phyloP scores from a whole-genome alignment of 305 asterid genomes.

The Fraxinus sp. region DNA sequence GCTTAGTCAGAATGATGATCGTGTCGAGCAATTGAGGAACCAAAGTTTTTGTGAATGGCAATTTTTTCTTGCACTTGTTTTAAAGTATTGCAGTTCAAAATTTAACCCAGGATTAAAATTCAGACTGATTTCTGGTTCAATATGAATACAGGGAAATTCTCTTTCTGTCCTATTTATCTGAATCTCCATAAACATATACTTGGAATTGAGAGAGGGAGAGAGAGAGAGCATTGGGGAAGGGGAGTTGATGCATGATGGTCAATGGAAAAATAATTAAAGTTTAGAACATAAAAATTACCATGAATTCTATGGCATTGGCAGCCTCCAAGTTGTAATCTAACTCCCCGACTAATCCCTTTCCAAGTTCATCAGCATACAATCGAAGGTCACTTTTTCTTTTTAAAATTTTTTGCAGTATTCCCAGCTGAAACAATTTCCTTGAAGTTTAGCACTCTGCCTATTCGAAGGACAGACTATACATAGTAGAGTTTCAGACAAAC shows the following conservation, averaged over 20 bases:
- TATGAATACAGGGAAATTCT: constrained; percentile 17
- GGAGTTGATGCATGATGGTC: background rate
- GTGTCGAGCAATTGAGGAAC: background rate
- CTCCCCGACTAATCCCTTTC: constrained; percentile 93
- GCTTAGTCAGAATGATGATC: background rate
- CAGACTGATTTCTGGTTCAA: constrained; percentile 10
- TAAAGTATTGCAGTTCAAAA: background rate
- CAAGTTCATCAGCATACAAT: constrained; percentile 94
- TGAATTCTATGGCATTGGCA: constrained; percentile 76
- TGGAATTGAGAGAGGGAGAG: background rate
- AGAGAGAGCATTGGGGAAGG: background rate
- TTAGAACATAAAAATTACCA: constrained; percentile 39
- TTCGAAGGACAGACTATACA: constrained; percentile 12
- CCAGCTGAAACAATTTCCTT: constrained; percentile 58
- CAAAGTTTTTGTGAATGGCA: background rate
- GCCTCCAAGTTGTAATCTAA: constrained; percentile 95
- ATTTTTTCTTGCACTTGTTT: background rate
- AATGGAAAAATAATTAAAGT: constrained; percentile 16
- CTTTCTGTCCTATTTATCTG: background rate
- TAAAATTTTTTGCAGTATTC: constrained; percentile 75
- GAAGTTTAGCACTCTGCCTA: constrained; percentile 29
- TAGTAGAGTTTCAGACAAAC: constrained; percentile 44
- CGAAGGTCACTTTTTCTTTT: constrained; percentile 83
- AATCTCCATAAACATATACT: background rate
- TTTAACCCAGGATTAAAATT: background rate